Base-by-base conservation (phyloP, 1,284 basidiomycete genomes). In the Ceratobasidium sp. region DNA sequence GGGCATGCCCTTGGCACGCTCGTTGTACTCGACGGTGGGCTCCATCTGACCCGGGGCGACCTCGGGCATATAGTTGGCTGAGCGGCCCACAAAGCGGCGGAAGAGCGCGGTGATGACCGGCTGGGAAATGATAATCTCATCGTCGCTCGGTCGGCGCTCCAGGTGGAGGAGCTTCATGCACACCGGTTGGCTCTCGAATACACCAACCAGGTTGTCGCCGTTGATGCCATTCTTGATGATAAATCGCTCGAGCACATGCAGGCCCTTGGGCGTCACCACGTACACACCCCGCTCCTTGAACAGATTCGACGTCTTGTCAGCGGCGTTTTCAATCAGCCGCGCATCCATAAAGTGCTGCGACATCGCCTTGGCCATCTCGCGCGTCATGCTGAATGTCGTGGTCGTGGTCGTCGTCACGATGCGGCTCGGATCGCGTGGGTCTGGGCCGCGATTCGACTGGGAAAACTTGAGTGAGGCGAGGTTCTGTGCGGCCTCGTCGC, bases 341-440 rank as follows among this genome's bases (percentile, higher is more conserved):
- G 96, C 96, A 74, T 99, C 96, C 92, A 99, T 96, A 77, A 98
- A 99, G 77, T 98, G 96, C 80, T 99, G 96, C 80, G 94, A 94
- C 88, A 99, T 98, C 38, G 94, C 94, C 81, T 98, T 97, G 71
- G 97, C 97, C 92, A 99, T 99, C 54, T 99, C 96, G 74, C 95
- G 89, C 73, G 94, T 95, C 97, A 99, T 99, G 72, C 94, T 96
- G 81, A 99, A 99, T 25, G 97, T 99, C 49, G 97, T 99, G 8
- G 96, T 99, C 4, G 97, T 99, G 0, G 97, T 99, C 0, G 96
- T 99, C 74, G 97, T 98, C 76, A 99, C 91, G 78, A 99, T 94
- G 76, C 96, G 90, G 79, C 92, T 88, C 72, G 95, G 94, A 80
- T 99, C 96, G 81, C 94, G 92, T 70, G 97, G 96, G 85, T 99